Percentiles rank a stretch among this genome's conserved stretches.
phyloP scores from a whole-genome alignment of 805 yeast species.

The Babjeviella inositovora region DNA sequence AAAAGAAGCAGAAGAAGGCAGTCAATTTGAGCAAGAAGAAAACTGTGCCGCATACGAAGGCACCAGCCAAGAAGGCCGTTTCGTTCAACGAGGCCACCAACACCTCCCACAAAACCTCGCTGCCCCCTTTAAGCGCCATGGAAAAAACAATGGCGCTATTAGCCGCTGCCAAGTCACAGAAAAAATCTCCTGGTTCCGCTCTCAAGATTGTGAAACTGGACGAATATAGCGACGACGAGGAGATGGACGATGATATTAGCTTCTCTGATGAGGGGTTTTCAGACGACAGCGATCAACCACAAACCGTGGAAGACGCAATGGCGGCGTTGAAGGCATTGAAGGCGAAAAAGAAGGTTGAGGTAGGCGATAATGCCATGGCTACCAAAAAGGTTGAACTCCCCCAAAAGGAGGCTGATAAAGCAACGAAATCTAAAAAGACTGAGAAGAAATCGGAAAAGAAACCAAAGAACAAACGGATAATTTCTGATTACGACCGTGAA shows the following conservation, averaged over 20 bases:
- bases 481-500: conserved; percentile 28
- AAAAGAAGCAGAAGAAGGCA: conserved; percentile 12
- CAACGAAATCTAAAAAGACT: conserved; percentile 6
- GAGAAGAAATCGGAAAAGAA: conserved; percentile 4
- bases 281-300: conserved; percentile 12
- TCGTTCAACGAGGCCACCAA: too few species aligned
- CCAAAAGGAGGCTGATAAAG: conserved; percentile 8
- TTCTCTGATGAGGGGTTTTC: too few species aligned
- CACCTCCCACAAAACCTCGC: too few species aligned
- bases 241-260: too few species aligned
- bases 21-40: not conserved
- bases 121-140: too few species aligned
- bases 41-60: too few species aligned
- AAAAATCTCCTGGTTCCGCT: too few species aligned
- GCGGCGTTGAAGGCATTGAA: conserved; percentile 22
- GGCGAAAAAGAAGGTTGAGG: conserved; percentile 9
- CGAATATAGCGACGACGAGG: too few species aligned
- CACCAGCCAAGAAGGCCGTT: too few species aligned
- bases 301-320: conserved; percentile 24
- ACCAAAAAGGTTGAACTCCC: conserved; percentile 7
- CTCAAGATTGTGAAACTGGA: too few species aligned
- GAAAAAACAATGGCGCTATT: too few species aligned
- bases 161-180: too few species aligned
- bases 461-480: conserved; percentile 6
- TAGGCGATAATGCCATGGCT: conserved; percentile 3